Evolutionary conservation across 768 basidiomycete genomes (phyloP), one percentile per base, ranked within the genome.

Genomic region (Ramaria sp.): DNA sequence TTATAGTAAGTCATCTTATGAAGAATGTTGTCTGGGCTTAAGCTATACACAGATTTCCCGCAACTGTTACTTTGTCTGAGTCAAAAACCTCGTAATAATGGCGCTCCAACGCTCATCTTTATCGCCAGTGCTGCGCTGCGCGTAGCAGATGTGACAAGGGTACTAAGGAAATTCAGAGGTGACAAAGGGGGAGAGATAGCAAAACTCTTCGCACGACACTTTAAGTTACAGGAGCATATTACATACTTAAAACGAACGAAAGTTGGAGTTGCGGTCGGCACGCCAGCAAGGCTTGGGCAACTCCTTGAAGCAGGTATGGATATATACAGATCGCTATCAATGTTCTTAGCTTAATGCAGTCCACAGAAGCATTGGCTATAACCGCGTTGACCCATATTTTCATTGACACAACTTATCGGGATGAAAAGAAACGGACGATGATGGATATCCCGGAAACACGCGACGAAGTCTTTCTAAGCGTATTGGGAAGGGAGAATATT

Each of bases 151-250:
- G 78, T 92, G 18, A 85, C 88, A 36, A 73, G 90, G 56, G 71
- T 79, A 50, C 73, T 92, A 52, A 83, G 78, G 66, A 78, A 69
- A 58, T 72, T 89, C 50, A 73, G 81, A 53, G 85, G 86, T 34
- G 83, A 88, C 22, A 93, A 90, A 64, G 83, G 88, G 53, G 91
- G 88, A 10, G 90, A 95, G 59, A 84, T 96, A 30, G 93, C 88
- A 20, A 97, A 97, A 67, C 78, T 99, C 25, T 98, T 98, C 62
- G 91, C 94, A 28, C 93, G 85, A 67, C 94, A 98, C 65, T 82
- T 95, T 70, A 96, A 94, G 69, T 72, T 94, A 38, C 72, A 83
- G 48, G 88, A 94, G 55, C 94, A 98, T 66, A 79, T 87, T 62
- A 72, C 79, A 15, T 89, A 92, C 70, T 75, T 98, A 62, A 76